phyloP scores from a whole-genome alignment of 345 rosid genomes.

The Excoecaria agallocha region DNA sequence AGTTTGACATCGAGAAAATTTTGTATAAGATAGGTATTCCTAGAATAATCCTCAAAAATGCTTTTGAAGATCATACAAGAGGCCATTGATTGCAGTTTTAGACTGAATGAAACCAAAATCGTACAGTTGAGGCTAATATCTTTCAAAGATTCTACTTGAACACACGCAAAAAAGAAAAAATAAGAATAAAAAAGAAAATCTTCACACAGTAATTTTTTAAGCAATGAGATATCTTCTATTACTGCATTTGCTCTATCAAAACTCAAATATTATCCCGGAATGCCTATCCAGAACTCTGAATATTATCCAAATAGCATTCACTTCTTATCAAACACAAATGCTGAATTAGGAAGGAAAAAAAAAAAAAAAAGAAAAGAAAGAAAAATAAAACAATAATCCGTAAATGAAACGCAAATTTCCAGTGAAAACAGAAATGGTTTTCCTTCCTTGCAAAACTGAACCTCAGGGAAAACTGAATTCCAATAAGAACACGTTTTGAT shows the following conservation, averaged over 20 bases:
- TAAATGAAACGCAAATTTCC: neutral
- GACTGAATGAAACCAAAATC: neutral
- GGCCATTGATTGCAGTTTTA: neutral
- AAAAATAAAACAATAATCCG: neutral
- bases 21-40: neutral
- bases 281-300: neutral
- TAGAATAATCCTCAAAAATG: neutral
- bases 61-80: neutral
- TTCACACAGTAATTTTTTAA: neutral
- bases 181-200: neutral
- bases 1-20: neutral
- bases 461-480: neutral
- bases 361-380: no score
- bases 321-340: neutral
- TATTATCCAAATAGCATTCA: neutral
- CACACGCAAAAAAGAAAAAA: neutral
- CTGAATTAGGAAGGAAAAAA: neutral
- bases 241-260: neutral
- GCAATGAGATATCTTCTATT: neutral
- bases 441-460: neutral
- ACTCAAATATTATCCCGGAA: neutral
- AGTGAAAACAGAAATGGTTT: neutral
- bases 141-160: neutral
- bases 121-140: neutral
- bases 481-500: neutral